Base-by-base conservation (phyloP, 2,329 filamentous ascomycete species). In the Sporothrix phasma region DNA sequence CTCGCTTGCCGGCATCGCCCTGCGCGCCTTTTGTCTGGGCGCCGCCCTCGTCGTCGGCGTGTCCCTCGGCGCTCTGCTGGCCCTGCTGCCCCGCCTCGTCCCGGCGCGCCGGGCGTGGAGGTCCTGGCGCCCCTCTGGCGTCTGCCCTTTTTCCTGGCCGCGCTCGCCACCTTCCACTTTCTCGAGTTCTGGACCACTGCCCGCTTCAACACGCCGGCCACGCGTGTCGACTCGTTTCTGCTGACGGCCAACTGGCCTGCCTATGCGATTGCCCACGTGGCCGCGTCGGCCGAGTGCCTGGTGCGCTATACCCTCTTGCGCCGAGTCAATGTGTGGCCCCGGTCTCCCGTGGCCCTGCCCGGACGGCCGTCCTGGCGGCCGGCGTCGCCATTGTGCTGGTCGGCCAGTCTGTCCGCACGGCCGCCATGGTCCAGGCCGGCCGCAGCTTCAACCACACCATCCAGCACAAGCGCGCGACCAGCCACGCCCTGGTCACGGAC, bases 101-200 rank as follows among this genome's bases (percentile, higher is more conserved):
- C 47, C 10, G 34, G 26, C 5, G 11, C 17, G 1, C 29, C 7
- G 37, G 29, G 7, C 8, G 17, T 73, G 47, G 69, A 73, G 64
- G 77, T 76, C 5, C 66, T 74, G 15, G 79, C 76, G 39, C 79
- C 82, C 24, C 74, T 83, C 64, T 88, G 85, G 85, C 83, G 85
- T 64, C 73, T 83, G 7, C 82, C 84, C 34, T 85, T 87, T 73
- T 93, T 93, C 77, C 71, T 88, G 56, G 77, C 78, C 61, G 79
- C 85, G 15, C 86, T 97, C 56, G 83, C 87, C 29, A 70, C 88
- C 34, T 97, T 97, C 77, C 94, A 99, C 79, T 97, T 96, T 76
- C 86, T 97, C 74, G 94, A 99, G 76, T 99, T 92, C 80, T 96
- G 87, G 81, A 90, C 87, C 37, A 97, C 93, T 0, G 92, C 93